phyloP scores from a whole-genome alignment of 2,329 filamentous ascomycete species.

The Aspergillus sp. region DNA sequence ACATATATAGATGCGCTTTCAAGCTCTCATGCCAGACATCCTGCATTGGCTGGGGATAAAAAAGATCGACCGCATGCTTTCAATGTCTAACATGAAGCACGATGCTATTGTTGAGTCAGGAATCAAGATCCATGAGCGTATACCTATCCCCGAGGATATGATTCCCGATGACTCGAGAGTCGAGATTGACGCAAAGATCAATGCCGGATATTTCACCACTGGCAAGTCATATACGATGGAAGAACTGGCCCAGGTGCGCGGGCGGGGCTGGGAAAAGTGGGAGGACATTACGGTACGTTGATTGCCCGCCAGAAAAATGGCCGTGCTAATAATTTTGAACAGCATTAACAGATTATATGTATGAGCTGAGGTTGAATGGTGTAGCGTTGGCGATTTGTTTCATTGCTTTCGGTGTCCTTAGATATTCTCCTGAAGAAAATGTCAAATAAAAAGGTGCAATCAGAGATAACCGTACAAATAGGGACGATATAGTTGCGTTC shows the following conservation, averaged over 20 bases:
- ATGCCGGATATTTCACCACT: conserved; percentile 82
- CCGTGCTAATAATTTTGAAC: conserved; percentile 1
- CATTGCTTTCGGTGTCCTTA: not conserved
- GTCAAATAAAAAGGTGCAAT: not conserved
- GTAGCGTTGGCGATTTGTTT: not conserved
- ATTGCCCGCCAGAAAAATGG: not conserved
- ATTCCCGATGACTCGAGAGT: conserved; percentile 93
- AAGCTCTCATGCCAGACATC: conserved; percentile 96
- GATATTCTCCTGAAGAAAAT: not conserved
- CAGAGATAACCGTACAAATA: not conserved
- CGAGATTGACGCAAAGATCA: conserved; percentile 99
- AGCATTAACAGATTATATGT: conserved; percentile 21
- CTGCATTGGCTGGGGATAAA: conserved; percentile 97
- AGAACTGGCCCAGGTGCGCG: conserved; percentile 81
- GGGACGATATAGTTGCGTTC: not conserved
- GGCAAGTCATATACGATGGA: conserved; percentile 86
- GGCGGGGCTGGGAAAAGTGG: conserved; percentile 81
- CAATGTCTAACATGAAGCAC: conserved; percentile 81
- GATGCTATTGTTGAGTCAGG: conserved; percentile 53
- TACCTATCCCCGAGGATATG: conserved; percentile 89
- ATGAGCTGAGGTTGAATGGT: not conserved
- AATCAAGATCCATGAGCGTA: conserved; percentile 77
- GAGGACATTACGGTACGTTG: conserved; percentile 46
- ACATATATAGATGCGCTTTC: conserved; percentile 80
- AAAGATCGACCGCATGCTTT: conserved; percentile 97